Base-by-base conservation (phyloP, 495 filamentous ascomycete genomes). In the Extremus antarcticus region DNA sequence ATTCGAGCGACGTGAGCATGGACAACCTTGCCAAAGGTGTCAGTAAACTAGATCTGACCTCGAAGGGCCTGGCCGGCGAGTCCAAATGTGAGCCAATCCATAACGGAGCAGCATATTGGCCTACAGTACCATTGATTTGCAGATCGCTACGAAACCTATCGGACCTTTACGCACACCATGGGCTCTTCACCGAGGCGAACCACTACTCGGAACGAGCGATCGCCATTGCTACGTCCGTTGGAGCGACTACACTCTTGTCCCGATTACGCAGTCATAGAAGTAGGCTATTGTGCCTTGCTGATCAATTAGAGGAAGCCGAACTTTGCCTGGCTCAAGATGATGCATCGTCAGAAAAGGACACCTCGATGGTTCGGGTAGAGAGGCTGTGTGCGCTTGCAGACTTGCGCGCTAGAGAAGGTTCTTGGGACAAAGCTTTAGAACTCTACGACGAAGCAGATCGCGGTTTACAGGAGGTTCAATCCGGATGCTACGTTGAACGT, bases 161-260 rank as follows among this genome's bases (percentile, higher is more conserved):
- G 2, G 75, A 73, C 20, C 68, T 94, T 16, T 95, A 86, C 54
- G 80, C 87, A 2, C 82, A 90, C 52, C 78, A 90, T 62, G 91
- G 94, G 45, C 77, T 95, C 66, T 86, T 89, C 60, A 83, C 85
- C 49, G 94, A 97, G 65, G 86, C 90, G 7, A 72, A 91, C n/a
- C 92, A 89, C 68, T 94, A 94, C 61, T 78, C 84, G 7, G 84
- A 95, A 58, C 84, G 94, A 63, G 88, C 88, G 1, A 72, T 86
- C 49, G 88, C 86, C 65, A 80, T 95, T 56, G 88, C 86, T 47
- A 74, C 78, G 43, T 79, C 82, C 13, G 78, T 84, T 9, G 71
- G 77, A 35, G 82, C 88, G 2, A 75, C 78, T 58, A 71, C 78
- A 17, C 78, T 83, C 39, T 60, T 76, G 10, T 71, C 77, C 2